Base-by-base conservation (phyloP, 2,329 filamentous ascomycete genomes). In the Camillea tinctor region DNA sequence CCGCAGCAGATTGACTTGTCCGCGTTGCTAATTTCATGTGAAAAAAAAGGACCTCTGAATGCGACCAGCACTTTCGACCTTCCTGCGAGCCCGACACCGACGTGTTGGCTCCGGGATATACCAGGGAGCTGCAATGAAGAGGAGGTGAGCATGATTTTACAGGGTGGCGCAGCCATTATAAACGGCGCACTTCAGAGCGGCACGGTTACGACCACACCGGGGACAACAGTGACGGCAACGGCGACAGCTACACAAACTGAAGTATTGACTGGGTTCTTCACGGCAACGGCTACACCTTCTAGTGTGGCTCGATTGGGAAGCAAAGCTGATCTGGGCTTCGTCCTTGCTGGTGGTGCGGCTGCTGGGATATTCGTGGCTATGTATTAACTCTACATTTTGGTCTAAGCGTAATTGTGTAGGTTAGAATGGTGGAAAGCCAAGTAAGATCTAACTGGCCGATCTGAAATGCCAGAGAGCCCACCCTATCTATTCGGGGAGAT, bases 51-150 rank as follows among this genome's bases (percentile, higher is more conserved):
- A 1, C 75, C 80, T 3, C 65, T 73, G 2, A 82, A 82, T 63
- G 75, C 84, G 5, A 82, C 79, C 0, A 75, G 80, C 60, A 79
- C 75, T 0, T 80, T 83, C 61, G 73, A 73, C n/a, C 68, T 78
- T 0, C 79, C 81, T 1, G 50, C 72, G 13, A 74, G 77, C 44
- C 79, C 79, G 0, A 68, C 72, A 9, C 73, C 79, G 1, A 83
- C 79, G 4, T 88, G 86, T 72, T 87, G 81, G 76, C 66, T 87
- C 4, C 77, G 84, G n/a, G 75, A 75, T 48, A 74, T 81, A 50
- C 72, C 73, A 15, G 71, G 72, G 8, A 83, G 81, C 2, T 88
- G 85, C 68, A 80, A 75, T 3, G 66, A 75, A 2, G 77, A 81
- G 8, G 78, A 87, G 65, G 78, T 59, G 50, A 61, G 57, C 30